Base-by-base conservation (phyloP, 2,329 filamentous ascomycete species). In the Gremmenia infestans region DNA sequence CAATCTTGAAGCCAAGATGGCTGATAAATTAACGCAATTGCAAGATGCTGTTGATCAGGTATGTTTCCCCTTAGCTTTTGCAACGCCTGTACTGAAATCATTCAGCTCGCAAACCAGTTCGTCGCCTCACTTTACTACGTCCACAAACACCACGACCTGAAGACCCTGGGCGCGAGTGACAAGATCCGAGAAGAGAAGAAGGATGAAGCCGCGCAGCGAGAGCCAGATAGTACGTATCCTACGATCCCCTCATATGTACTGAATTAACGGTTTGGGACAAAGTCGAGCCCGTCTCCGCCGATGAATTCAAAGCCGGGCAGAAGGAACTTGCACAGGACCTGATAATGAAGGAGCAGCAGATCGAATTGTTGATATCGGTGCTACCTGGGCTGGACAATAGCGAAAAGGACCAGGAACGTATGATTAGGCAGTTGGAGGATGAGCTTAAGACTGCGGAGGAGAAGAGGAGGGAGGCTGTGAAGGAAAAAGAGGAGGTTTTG, bases 21-120 rank as follows among this genome's bases (percentile, higher is more conserved):
- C 81, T 28, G 90, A 95, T 69, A 79, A 87, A 60, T 79, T 95
- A 56, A 93, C 90, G 1, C 89, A 94, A 71, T 78, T 94, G 56
- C 90, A 95, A 73, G 89, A 94, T 75, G 86, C 88, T 72, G 82
- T 93, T 58, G 89, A 94, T 68, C 85, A 91, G 79, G 89, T 89
- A 74, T 36, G 72, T 48, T 12, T 48, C 54, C 37, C 15, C 50
- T 57, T 46, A 19, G 17, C 12, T 17, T 39, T 36, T 42, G n/a
- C 3, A 22, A 28, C n/a, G 12, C 14, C 46, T 15, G 9, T 43
- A 32, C 53, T 62, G 15, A 64, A 25, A 19, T 14, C 39, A 37
- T 22, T 40, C 58, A 88, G 85, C 79, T 88, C 36, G 81, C 82
- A 17, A 82, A 84, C 61, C 85, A 88, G 71, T 87, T 88, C 67